These are phyloP conservation scores for Penicillium decumbens DNA, from an alignment of 2,329 filamentous ascomycete genomes.

Conservation along the genomic window DNA sequence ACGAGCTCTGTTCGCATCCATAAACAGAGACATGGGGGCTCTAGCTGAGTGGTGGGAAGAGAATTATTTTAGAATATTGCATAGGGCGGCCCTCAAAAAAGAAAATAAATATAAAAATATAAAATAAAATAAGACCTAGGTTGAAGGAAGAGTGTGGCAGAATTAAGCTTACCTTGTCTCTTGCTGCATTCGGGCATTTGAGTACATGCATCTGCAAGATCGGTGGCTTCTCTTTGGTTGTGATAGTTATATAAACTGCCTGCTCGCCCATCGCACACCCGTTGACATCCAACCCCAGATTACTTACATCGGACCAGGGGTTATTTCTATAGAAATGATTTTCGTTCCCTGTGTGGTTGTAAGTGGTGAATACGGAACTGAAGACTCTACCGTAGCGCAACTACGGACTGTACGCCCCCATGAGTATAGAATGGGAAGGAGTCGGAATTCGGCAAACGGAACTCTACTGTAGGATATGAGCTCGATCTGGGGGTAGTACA, in stretches of 20 bases:
- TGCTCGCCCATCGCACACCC: conserved; percentile 11
- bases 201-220: conserved; percentile 9
- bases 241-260: conserved; percentile 14
- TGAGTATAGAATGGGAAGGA: background rate
- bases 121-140: background rate
- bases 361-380: background rate
- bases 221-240: background rate
- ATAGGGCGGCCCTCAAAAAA: background rate
- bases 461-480: background rate
- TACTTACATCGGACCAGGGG: background rate
- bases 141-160: background rate
- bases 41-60: background rate
- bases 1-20: background rate
- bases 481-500: background rate
- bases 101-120: too few species aligned
- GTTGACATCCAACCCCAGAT: conserved; percentile 16
- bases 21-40: background rate
- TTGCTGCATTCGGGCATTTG: background rate
- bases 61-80: background rate
- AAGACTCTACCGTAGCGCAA: background rate
- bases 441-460: background rate
- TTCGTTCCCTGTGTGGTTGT: background rate
- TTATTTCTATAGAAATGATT: background rate
- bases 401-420: background rate
- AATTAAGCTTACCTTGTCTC: background rate